Percentiles rank a stretch among this genome's conserved stretches.
These are phyloP conservation scores for Penicillium paradoxum DNA, from an alignment of 495 filamentous ascomycete genomes.

Conservation along the genomic window DNA sequence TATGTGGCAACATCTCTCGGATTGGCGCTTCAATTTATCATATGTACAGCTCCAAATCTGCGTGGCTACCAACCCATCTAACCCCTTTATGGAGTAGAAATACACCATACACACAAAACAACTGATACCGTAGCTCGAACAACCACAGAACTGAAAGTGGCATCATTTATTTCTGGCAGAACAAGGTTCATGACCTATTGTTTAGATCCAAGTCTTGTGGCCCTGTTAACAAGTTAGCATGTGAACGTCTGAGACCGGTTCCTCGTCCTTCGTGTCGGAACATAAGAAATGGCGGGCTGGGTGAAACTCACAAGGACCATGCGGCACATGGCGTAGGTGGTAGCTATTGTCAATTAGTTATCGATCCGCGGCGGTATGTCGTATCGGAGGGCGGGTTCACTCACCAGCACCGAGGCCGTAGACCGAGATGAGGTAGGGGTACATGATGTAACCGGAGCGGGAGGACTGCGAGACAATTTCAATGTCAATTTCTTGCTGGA, in stretches of 20 bases:
- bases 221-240: constrained; percentile 48
- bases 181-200: constrained; percentile 74
- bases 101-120: constrained; percentile 32
- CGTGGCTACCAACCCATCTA: constrained; percentile 27
- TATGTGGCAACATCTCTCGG: constrained; percentile 18
- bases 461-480: constrained; percentile 43
- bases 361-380: constrained; percentile 10
- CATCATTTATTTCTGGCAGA: constrained; percentile 59
- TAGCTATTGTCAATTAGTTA: constrained; percentile 33
- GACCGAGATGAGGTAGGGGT: constrained; percentile 69
- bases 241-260: neutral
- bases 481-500: constrained; percentile 11
- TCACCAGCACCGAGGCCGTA: constrained; percentile 52
- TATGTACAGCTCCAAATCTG: constrained; percentile 46
- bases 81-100: constrained; percentile 34
- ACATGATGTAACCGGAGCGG: constrained; percentile 60
- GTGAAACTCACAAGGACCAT: constrained; percentile 48
- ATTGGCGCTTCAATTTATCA: constrained; percentile 36
- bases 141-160: constrained; percentile 8
- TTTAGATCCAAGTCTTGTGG: constrained; percentile 68
- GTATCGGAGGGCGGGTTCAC: constrained; percentile 41
- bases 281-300: neutral
- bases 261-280: neutral
- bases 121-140: constrained; percentile 9
- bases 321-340: constrained; percentile 55